Percentiles rank a stretch among this genome's conserved stretches.
phyloP scores from a whole-genome alignment of 2,329 filamentous ascomycete species.

The Onygena corvina region DNA sequence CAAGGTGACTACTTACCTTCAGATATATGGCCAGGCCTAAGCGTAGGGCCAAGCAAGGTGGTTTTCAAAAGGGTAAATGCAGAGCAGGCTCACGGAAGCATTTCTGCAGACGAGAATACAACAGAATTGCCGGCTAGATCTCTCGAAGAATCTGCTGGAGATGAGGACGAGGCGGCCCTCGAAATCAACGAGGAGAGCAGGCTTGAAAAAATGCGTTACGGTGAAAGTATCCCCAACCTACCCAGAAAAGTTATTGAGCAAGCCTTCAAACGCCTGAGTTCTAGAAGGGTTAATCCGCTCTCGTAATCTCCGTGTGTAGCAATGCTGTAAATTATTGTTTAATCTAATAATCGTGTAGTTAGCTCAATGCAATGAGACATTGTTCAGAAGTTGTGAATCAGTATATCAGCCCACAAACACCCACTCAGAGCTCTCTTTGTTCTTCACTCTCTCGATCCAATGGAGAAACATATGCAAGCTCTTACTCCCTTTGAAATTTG shows the following conservation, averaged over 20 bases:
- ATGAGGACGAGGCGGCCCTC: background rate
- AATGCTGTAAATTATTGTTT: background rate
- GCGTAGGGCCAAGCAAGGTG: constrained; percentile 41
- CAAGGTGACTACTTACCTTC: constrained; percentile 77
- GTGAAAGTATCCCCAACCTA: constrained; percentile 29
- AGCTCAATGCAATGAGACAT: background rate
- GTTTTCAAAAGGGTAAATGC: constrained; percentile 29
- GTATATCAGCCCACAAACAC: background rate
- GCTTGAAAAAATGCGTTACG: background rate
- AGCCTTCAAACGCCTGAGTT: constrained; percentile 31
- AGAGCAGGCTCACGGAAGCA: constrained; percentile 22
- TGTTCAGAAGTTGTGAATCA: background rate
- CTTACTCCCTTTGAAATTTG: background rate
- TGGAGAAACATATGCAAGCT: background rate
- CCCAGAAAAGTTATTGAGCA: constrained; percentile 34
- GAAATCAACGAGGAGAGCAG: background rate
- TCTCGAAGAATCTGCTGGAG: background rate
- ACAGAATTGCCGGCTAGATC: too few relatives aligned
- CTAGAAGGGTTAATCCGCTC: background rate
- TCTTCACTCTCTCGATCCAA: constrained; percentile 6
- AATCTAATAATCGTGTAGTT: background rate
- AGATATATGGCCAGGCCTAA: constrained; percentile 74
- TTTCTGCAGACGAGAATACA: constrained; percentile 9
- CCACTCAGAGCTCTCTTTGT: constrained; percentile 17
- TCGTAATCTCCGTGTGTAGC: background rate